These are phyloP conservation scores for Phytopythium kandeliae DNA, from an alignment of 352 stramenopile genomes.

Conservation along the genomic window DNA sequence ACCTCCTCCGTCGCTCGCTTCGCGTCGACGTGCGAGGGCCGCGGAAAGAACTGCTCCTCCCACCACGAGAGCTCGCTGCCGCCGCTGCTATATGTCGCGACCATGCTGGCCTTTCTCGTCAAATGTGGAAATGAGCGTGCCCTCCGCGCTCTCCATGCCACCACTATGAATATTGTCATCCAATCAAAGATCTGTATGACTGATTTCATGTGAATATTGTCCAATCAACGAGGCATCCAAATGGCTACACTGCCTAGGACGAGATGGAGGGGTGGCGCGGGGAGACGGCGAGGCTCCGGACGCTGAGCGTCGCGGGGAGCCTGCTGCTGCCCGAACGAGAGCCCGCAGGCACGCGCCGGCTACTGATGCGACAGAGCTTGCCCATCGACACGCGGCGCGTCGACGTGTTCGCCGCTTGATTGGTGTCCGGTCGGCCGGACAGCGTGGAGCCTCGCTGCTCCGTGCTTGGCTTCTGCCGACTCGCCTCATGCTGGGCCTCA, in stretches of 20 bases:
- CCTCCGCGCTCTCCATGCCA: background rate
- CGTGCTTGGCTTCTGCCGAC: background rate
- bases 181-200: background rate
- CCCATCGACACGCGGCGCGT: background rate
- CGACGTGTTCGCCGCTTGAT: background rate
- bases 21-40: background rate
- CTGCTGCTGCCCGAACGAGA: constrained; percentile 1
- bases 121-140: background rate
- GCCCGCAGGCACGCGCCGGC: constrained; percentile 1
- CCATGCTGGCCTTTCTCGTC: background rate
- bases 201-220: no score
- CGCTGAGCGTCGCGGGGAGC: background rate
- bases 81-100: no score
- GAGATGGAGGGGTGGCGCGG: background rate
- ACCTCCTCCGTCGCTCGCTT: constrained; percentile 4
- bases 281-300: constrained; percentile 3
- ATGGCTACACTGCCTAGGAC: background rate
- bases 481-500: background rate
- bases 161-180: background rate
- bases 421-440: background rate
- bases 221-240: no score
- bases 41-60: constrained; percentile 11
- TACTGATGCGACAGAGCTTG: background rate
- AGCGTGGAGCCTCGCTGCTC: background rate
- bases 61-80: constrained; percentile 23